Evolutionary conservation across 169 alveolate genomes (phyloP).

Genomic region (Perkinsus olseni): DNA sequence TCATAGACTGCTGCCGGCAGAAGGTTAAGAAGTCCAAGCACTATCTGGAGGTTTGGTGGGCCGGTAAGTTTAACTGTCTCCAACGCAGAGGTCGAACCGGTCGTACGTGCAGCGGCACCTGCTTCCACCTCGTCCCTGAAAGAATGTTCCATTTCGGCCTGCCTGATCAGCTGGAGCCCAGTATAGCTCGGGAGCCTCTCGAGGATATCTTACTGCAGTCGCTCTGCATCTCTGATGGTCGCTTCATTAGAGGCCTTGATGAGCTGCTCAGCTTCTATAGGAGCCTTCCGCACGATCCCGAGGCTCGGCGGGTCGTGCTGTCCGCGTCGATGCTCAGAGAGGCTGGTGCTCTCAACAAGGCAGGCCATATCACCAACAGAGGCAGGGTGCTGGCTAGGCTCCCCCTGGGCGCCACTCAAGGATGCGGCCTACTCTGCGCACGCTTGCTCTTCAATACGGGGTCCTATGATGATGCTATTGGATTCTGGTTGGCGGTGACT

Average conservation of each 20-base stretch:
- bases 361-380: not conserved
- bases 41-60: conserved; percentile 31
- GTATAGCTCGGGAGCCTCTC: not conserved
- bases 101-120: conserved; percentile 80
- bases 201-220: not conserved
- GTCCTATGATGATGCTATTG: not conserved
- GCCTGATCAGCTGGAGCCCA: not conserved
- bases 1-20: conserved; percentile 70
- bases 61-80: conserved; percentile 72
- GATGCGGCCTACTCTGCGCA: not conserved
- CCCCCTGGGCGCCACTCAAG: not conserved
- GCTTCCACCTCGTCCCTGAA: conserved; percentile 36
- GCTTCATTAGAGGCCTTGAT: not conserved
- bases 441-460: not conserved
- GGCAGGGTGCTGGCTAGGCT: not conserved
- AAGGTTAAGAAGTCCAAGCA: conserved; percentile 39
- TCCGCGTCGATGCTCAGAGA: not conserved
- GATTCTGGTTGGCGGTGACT: not conserved
- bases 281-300: not conserved
- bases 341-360: not conserved
- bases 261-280: not conserved
- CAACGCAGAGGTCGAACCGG: conserved; percentile 83
- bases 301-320: not conserved
- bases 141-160: not conserved
- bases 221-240: not conserved